Conservation (phyloP, 768 basidiomycete species). For the Leccinum fibrillosum region DNA sequence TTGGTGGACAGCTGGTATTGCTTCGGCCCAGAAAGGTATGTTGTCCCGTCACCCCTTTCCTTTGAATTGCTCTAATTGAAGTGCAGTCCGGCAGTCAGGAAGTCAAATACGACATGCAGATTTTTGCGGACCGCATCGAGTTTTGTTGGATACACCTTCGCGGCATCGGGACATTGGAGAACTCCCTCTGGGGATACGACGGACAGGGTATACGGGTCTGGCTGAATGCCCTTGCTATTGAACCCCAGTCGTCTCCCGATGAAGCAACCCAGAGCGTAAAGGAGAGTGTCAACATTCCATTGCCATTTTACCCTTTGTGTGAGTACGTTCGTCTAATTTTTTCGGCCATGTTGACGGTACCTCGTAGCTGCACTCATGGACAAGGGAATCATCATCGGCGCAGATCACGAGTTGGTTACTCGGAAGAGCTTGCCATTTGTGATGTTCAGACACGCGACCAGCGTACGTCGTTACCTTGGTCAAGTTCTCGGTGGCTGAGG, state of each 20-base stretch:
- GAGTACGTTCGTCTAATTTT: slow-evolving; percentile 21
- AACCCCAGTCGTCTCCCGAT: slow-evolving; percentile 46
- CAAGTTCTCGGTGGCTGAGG: slow-evolving; percentile 1
- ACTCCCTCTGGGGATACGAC: slow-evolving; percentile 97
- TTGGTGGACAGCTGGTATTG: slow-evolving; percentile 86
- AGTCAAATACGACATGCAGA: slow-evolving; percentile 96
- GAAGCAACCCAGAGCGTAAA: slow-evolving; percentile 55
- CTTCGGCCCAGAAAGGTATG: slow-evolving; percentile 83
- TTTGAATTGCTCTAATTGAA: background rate
- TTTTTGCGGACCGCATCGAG: slow-evolving; percentile 94
- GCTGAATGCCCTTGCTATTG: slow-evolving; percentile 93
- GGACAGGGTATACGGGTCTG: slow-evolving; percentile 87
- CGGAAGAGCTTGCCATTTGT: slow-evolving; percentile 79
- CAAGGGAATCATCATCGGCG: slow-evolving; percentile 97
- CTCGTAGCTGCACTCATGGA: slow-evolving; percentile 91
- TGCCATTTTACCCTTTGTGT: slow-evolving; percentile 98
- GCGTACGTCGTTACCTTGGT: slow-evolving; percentile 47
- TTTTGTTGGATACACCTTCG: slow-evolving; percentile 98
- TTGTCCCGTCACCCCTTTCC: background rate
- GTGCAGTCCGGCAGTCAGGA: slow-evolving; percentile 78
- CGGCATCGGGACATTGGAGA: slow-evolving; percentile 90
- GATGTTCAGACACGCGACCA: slow-evolving; percentile 89
- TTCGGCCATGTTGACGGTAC: background rate
- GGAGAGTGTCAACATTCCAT: slow-evolving; percentile 88
- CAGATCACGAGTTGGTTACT: slow-evolving; percentile 81